Evolutionary conservation across 2,329 filamentous ascomycete species (phyloP).

Genomic region (Sphaerulina musiva): DNA sequence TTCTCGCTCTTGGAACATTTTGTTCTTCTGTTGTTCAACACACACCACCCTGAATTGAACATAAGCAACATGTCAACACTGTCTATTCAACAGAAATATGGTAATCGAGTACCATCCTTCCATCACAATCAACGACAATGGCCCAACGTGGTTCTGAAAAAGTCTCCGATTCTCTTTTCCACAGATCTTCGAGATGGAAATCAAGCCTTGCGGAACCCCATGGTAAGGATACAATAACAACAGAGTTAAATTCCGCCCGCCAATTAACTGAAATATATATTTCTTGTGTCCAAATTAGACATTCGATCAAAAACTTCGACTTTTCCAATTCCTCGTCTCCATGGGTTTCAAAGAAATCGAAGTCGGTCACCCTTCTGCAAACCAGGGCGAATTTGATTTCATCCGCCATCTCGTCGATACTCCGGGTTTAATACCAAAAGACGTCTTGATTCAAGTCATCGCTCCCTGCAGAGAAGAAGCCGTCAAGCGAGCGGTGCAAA

Average conservation of each 20-base stretch:
- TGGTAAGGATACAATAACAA: conserved; percentile 54
- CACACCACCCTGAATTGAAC: too few species aligned
- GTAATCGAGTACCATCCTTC: too few species aligned
- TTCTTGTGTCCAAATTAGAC: not conserved
- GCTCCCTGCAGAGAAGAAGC: conserved; percentile 88
- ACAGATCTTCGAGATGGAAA: conserved; percentile 88
- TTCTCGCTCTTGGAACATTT: too few species aligned
- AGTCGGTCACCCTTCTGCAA: conserved; percentile 89
- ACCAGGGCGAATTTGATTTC: conserved; percentile 93
- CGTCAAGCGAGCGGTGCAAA: conserved; percentile 82
- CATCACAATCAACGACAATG: too few species aligned
- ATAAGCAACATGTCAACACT: too few species aligned
- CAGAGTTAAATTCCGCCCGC: not conserved
- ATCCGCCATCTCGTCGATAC: conserved; percentile 80
- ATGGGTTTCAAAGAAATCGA: conserved; percentile 98
- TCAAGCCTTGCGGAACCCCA: conserved; percentile 85
- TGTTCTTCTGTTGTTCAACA: too few species aligned
- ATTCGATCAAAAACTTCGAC: conserved; percentile 83
- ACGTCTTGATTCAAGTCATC: conserved; percentile 86
- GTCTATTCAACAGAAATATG: too few species aligned
- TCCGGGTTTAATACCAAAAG: conserved; percentile 73
- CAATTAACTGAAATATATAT: too few species aligned
- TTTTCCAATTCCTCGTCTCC: conserved; percentile 88
- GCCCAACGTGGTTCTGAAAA: too few species aligned
- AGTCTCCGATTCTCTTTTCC: conserved; percentile 44